Evolutionary conservation across 2,329 filamentous ascomycete species (phyloP), one percentile per base, ranked within the genome.

Genomic region (Verticillium klebahnii): DNA sequence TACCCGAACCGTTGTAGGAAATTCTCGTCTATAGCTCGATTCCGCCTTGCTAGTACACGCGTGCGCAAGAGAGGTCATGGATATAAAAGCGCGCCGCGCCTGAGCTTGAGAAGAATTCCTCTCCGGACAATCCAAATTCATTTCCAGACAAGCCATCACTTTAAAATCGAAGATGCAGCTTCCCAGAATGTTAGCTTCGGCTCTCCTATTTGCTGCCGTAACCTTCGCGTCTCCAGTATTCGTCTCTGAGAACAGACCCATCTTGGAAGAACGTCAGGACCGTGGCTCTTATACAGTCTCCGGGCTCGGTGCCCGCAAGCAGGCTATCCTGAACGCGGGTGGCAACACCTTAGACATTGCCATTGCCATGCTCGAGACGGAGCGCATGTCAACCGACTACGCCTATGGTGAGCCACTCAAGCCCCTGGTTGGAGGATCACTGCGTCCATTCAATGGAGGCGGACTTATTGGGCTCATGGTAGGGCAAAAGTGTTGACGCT

Each of bases 331-430:
- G 17, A 62, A 58, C 17, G 67, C 67, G 3, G 69, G 71, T 9
- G 71, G 69, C 5, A 68, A 65, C 62, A 68, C 68, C n/a, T 63
- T 71, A 3, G 71, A 73, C 57, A 56, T 73, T 1, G 71, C 71
- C 32, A 72, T 73, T 58, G 71, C 71, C 7, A 72, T 72, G 71
- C 66, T 73, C 12, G 69, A 73, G 61, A 71, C 68, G 36, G 68
- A 70, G 56, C 64, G 52, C n/a, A 67, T 70, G 67, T 61, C 50
- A 7, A 68, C 68, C 7, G 58, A 70, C 62, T 71, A 72, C n/a
- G 59, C 56, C 12, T 63, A 64, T 32, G 63, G 62, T 63, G 60
- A 15, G 67, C 66, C 9, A 58, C 69, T 15, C 9, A 6, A 9
- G 4, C 19, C 14, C 29, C 5, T 29, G 29, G 4, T 5, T 29